Evolutionary conservation across 257 asterid genomes (phyloP).

Genomic region (Salvia rosmarinus): DNA sequence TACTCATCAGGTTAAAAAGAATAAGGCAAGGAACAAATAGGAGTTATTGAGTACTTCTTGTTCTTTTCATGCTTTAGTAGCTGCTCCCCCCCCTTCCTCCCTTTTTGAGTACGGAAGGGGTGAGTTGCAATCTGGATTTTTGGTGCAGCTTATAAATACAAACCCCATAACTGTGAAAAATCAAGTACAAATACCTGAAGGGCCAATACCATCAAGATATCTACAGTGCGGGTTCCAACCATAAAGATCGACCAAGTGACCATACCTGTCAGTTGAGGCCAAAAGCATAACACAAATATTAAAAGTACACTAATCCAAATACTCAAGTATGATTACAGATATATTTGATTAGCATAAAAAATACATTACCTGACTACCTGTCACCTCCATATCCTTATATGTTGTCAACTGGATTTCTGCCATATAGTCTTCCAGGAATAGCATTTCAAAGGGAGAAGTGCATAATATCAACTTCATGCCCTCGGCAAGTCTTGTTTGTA

Average conservation of each 20-base stretch:
- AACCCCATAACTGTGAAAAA: background rate
- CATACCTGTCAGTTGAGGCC: conserved; percentile 48
- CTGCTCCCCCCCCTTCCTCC: too few relatives aligned
- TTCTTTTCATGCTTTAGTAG: too few relatives aligned
- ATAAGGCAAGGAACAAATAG: too few relatives aligned
- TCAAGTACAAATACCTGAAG: conserved; percentile 49
- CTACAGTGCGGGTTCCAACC: conserved; percentile 70
- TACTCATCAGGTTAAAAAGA: too few relatives aligned
- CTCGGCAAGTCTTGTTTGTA: conserved; percentile 62
- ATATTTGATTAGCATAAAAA: background rate
- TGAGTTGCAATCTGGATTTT: conserved; percentile 2
- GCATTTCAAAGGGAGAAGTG: conserved; percentile 69
- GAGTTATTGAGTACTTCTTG: too few relatives aligned
- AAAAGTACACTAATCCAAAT: background rate
- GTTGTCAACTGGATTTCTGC: conserved; percentile 55
- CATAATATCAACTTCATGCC: conserved; percentile 72
- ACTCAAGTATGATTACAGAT: background rate
- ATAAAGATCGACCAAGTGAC: conserved; percentile 63
- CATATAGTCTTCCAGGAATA: conserved; percentile 73
- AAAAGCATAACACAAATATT: conserved; percentile 24
- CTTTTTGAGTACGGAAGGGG: too few relatives aligned
- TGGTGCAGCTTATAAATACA: conserved; percentile 10
- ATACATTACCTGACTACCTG: conserved; percentile 60
- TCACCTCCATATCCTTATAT: conserved; percentile 62
- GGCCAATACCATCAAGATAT: conserved; percentile 56